Conservation (phyloP, 1,284 basidiomycete species). For the Leccinum subrobustum region DNA sequence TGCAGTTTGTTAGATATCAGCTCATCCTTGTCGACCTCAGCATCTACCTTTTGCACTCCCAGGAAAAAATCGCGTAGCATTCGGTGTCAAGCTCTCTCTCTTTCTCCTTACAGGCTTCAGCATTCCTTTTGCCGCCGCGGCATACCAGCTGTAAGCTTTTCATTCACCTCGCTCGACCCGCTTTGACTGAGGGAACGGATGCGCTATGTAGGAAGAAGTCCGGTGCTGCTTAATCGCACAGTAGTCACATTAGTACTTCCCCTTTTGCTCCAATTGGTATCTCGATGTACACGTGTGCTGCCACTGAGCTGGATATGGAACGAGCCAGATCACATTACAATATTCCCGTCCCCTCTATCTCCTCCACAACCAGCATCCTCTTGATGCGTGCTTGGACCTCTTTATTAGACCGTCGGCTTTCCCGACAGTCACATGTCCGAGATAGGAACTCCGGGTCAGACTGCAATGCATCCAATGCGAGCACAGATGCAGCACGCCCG, state of each 20-base stretch:
- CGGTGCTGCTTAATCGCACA: conserved; percentile 20
- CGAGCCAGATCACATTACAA: conserved; percentile 10
- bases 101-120: conserved; percentile 61
- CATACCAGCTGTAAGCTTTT: conserved; percentile 62
- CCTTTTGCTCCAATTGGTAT: neutral
- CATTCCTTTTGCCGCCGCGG: conserved; percentile 64
- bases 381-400: conserved; percentile 41
- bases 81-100: conserved; percentile 55
- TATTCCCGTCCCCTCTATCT: conserved; percentile 34
- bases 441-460: conserved; percentile 60
- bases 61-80: conserved; percentile 49
- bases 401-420: conserved; percentile 38
- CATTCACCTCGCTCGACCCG: conserved; percentile 11
- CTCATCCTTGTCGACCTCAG: conserved; percentile 35
- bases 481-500: conserved; percentile 54
- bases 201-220: conserved; percentile 36
- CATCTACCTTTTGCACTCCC: conserved; percentile 70
- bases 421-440: conserved; percentile 63
- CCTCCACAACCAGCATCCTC: conserved; percentile 33
- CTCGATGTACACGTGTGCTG: conserved; percentile 11
- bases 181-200: neutral
- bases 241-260: neutral
- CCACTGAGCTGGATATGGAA: too few species aligned
- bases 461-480: conserved; percentile 64
- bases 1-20: neutral